phyloP scores from a whole-genome alignment of 306 rosid species.

The Begonia fuchsioides region DNA sequence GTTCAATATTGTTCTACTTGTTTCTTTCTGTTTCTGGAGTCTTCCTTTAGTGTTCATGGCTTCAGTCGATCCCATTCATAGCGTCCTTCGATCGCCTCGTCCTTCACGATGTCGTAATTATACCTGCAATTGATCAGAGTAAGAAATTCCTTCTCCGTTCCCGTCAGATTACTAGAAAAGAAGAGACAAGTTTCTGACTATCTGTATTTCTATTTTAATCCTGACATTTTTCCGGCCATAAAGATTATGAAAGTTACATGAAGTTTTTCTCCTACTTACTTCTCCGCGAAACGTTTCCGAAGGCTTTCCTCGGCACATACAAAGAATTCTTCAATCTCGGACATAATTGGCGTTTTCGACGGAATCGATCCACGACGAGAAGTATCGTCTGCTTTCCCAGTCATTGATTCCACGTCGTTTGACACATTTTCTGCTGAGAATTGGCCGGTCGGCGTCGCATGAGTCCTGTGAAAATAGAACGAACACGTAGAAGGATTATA shows the following conservation, averaged over 20 bases:
- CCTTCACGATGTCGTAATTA: constrained; percentile 65
- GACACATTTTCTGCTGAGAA: constrained; percentile 24
- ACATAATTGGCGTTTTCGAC: constrained; percentile 40
- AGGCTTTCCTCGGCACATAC: constrained; percentile 45
- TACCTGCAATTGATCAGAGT: constrained; percentile 32
- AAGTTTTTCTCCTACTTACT: too few relatives aligned
- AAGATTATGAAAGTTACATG: too few relatives aligned
- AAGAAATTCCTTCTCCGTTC: too few relatives aligned
- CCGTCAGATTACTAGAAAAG: too few relatives aligned
- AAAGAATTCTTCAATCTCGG: constrained; percentile 75
- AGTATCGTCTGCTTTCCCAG: constrained; percentile 4
- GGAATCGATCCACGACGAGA: constrained; percentile 18
- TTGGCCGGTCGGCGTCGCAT: constrained; percentile 22
- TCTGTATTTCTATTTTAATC: too few relatives aligned
- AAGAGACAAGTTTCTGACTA: too few relatives aligned
- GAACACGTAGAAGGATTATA: background rate
- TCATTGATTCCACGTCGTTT: constrained; percentile 21
- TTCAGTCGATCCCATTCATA: constrained; percentile 69
- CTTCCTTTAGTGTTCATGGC: constrained; percentile 23
- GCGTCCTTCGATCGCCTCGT: constrained; percentile 72
- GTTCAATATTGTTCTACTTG: constrained; percentile 1
- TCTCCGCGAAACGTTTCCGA: constrained; percentile 10
- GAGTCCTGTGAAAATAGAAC: constrained; percentile 25
- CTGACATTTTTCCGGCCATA: too few relatives aligned
- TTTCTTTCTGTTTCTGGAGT: background rate